Conservation (phyloP, 495 filamentous ascomycete genomes). For the Tuber aestivum region DNA sequence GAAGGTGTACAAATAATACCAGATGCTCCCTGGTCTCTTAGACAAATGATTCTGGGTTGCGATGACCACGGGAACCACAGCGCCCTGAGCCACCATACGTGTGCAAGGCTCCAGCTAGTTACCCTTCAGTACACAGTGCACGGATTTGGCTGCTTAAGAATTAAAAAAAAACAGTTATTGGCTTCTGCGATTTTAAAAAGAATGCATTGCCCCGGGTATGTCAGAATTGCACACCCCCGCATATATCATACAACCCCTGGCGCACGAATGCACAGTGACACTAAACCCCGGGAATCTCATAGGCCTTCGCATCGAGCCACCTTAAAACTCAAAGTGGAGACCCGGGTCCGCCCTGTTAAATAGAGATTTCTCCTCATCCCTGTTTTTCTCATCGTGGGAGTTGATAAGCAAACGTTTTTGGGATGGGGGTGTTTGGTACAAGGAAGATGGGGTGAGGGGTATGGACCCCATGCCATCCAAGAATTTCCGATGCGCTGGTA, state of each 20-base stretch:
- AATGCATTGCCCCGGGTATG: background rate
- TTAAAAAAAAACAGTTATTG: background rate
- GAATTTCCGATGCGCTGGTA: background rate
- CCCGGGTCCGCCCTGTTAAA: background rate
- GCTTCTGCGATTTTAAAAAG: background rate
- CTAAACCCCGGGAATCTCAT: background rate
- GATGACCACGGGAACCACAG: background rate
- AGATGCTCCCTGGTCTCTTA: background rate
- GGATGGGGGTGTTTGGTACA: background rate
- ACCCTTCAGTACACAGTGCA: background rate
- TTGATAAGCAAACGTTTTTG: background rate
- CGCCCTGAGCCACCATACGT: background rate
- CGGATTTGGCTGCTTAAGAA: background rate
- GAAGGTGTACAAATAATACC: background rate
- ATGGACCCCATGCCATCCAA: background rate
- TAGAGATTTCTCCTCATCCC: background rate
- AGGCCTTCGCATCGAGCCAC: background rate
- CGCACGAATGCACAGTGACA: background rate
- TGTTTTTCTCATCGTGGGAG: background rate
- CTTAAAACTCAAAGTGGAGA: background rate
- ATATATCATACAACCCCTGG: background rate
- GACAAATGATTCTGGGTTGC: background rate
- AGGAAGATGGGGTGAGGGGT: background rate
- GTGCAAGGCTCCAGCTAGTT: background rate
- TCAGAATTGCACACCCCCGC: background rate